Percentiles rank a stretch among this genome's conserved stretches.
These are phyloP conservation scores for Coemansia sp. DNA, from an alignment of 192 early-diverging fungal genomes.

Conservation along the genomic window DNA sequence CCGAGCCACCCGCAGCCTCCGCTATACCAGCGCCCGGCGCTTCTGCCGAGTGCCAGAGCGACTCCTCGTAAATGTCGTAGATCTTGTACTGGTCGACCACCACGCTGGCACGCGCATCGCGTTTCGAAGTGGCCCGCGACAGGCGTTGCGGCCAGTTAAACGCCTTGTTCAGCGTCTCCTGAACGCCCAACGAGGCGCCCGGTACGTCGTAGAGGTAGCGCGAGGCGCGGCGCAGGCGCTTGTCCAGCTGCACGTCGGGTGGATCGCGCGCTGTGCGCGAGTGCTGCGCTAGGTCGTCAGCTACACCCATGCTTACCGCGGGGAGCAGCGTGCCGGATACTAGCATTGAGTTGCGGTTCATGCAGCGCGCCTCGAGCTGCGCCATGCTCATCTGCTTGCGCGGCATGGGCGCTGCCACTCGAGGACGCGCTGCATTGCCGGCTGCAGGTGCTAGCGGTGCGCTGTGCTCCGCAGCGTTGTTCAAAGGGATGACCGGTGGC, in stretches of 20 bases:
- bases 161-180: conserved; percentile 25
- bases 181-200: conserved; percentile 14
- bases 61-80: conserved; percentile 52
- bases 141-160: conserved; percentile 41
- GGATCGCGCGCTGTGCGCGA: conserved; percentile 2
- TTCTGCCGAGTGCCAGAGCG: conserved; percentile 34
- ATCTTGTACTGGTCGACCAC: conserved; percentile 47
- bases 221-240: conserved; percentile 17
- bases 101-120: conserved; percentile 14
- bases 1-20: background rate
- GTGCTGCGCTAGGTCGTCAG: conserved; percentile 7
- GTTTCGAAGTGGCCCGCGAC: conserved; percentile 12
- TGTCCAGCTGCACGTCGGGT: conserved; percentile 12
- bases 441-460: background rate
- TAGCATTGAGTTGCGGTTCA: conserved; percentile 46
- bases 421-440: background rate
- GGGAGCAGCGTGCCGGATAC: conserved; percentile 24
- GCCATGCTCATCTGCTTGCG: conserved; percentile 45
- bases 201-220: conserved; percentile 48
- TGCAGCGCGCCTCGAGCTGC: conserved; percentile 22
- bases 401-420: background rate
- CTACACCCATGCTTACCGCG: background rate
- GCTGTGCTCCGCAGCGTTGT: too few relatives aligned
- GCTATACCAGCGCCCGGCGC: background rate
- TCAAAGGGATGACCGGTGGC: too few relatives aligned